Conservation (phyloP, 148 eudicot species). For the Silene latifolia region DNA sequence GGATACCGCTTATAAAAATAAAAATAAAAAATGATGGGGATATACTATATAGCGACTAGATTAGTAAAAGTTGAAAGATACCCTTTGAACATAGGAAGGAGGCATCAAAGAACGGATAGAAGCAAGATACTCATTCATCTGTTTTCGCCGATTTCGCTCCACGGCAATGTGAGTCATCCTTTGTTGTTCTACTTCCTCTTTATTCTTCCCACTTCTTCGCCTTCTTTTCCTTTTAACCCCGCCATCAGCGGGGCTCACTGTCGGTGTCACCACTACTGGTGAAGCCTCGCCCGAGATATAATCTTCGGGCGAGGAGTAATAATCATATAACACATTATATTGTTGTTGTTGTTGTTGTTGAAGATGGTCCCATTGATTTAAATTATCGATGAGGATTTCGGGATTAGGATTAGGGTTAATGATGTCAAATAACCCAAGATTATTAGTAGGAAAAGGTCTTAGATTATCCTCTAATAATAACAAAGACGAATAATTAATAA, state of each 20-base stretch:
- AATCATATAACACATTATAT: constrained; percentile 13
- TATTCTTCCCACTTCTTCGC: constrained; percentile 51
- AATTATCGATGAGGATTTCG: constrained; percentile 6
- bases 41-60: no score
- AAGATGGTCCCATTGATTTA: constrained; percentile 17
- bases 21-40: no score
- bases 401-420: constrained; percentile 1
- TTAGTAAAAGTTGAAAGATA: constrained; percentile 15
- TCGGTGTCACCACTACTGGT: constrained; percentile 1
- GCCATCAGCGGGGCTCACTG: background rate
- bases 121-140: constrained; percentile 87
- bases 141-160: constrained; percentile 81
- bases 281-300: constrained; percentile 20
- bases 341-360: constrained; percentile 4
- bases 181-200: constrained; percentile 76
- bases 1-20: no score
- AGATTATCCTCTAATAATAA: constrained; percentile 17
- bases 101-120: constrained; percentile 78
- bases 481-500: constrained; percentile 12
- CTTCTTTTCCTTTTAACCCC: constrained; percentile 40
- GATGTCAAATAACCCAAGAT: constrained; percentile 16
- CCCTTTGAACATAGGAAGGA: constrained; percentile 72
- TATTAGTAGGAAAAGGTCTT: constrained; percentile 1
- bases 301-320: constrained; percentile 38
- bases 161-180: constrained; percentile 91